Percentiles rank a stretch among this genome's conserved stretches.
Evolutionary conservation across 2,329 filamentous ascomycete genomes (phyloP).

Genomic region (Fusarium secorum): DNA sequence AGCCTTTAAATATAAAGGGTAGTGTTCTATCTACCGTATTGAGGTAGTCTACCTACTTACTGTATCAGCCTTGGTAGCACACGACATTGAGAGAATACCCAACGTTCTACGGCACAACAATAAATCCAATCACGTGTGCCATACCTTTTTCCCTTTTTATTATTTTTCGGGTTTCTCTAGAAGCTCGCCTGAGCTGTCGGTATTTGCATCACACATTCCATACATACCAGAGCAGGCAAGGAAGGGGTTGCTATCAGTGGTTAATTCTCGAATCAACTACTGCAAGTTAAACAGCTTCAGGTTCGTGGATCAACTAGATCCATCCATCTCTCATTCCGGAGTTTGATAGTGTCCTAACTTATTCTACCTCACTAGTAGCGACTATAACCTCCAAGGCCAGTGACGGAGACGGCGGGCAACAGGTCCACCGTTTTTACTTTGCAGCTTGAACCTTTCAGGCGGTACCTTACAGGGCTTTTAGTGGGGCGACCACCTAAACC

Average conservation of each 20-base stretch:
- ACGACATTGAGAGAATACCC: not conserved
- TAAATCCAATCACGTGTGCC: slow-evolving; percentile 17
- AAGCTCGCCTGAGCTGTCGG: not conserved
- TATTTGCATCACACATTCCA: slow-evolving; percentile 14
- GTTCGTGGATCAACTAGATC: not conserved
- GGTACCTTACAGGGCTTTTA: slow-evolving; percentile 35
- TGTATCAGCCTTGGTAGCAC: slow-evolving; percentile 14
- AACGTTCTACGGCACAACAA: not conserved
- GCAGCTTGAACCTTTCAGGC: slow-evolving; percentile 22
- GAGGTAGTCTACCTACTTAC: not conserved
- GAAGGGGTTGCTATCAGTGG: slow-evolving; percentile 1
- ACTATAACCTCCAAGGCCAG: not conserved
- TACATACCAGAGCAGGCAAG: not conserved
- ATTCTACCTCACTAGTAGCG: not conserved
- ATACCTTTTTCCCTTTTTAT: not conserved
- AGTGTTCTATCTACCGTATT: not conserved
- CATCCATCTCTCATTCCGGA: slow-evolving; percentile 11
- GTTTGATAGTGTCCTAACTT: slow-evolving; percentile 3
- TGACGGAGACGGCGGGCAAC: slow-evolving; percentile 26
- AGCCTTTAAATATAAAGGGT: not conserved
- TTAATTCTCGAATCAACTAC: not conserved
- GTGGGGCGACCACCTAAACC: slow-evolving; percentile 20
- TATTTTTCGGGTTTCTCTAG: not conserved
- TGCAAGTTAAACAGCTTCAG: not conserved
- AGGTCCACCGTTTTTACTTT: slow-evolving; percentile 15